These are phyloP conservation scores for Chenopodium suecicum DNA, from an alignment of 148 eudicot species.

Conservation along the genomic window DNA sequence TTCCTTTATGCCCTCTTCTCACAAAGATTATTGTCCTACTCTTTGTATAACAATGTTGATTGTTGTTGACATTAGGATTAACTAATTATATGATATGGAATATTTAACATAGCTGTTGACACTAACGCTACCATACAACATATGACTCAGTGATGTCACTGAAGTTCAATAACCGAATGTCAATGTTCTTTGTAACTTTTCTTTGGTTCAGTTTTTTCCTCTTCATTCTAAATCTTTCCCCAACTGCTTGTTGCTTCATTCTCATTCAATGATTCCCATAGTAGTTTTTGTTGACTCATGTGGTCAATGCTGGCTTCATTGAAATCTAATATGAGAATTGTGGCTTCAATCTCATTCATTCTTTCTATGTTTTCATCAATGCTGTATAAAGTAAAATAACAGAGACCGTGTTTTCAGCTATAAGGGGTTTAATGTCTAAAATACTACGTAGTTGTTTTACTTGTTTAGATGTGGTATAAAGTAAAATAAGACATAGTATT, in stretches of 20 bases:
- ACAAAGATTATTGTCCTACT: not conserved
- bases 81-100: not conserved
- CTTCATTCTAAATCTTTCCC: too few relatives aligned
- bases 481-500: too few relatives aligned
- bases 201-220: not conserved
- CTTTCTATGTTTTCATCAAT: not conserved
- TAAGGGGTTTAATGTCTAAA: not conserved
- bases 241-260: too few relatives aligned
- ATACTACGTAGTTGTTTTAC: too few relatives aligned
- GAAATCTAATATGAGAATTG: not conserved
- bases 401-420: not conserved
- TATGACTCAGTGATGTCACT: not conserved
- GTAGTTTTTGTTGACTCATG: not conserved
- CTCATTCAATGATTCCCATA: not conserved
- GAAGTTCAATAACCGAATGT: not conserved
- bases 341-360: not conserved
- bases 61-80: not conserved
- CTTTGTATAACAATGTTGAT: not conserved
- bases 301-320: not conserved
- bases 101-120: not conserved
- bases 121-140: not conserved
- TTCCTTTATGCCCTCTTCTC: not conserved
- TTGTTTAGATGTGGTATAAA: not conserved
- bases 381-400: not conserved
- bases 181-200: not conserved